Conservation (phyloP, 306 rosid genomes). For the Rubus parviflorus region DNA sequence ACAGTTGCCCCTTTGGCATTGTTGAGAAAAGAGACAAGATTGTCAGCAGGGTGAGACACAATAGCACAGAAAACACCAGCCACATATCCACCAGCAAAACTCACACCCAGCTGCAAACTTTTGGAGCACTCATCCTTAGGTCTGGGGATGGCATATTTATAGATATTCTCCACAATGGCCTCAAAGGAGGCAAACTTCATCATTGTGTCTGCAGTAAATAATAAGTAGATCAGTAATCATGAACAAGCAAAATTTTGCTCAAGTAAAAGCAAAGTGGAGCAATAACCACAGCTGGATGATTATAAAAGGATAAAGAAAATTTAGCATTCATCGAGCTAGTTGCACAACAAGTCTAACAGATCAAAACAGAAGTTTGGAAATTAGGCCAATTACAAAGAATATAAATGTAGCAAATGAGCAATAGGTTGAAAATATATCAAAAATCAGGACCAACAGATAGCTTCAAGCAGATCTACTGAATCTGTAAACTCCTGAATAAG, state of each 20-base stretch:
- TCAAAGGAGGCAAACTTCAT: constrained; percentile 97
- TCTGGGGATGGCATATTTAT: constrained; percentile 68
- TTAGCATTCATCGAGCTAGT: neutral
- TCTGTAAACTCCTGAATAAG: neutral
- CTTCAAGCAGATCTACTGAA: neutral
- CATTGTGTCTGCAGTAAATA: constrained; percentile 74
- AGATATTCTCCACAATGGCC: constrained; percentile 76
- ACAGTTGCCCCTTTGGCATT: constrained; percentile 96
- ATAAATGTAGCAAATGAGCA: neutral
- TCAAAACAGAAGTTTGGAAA: neutral
- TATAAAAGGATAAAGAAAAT: neutral
- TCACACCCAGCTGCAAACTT: constrained; percentile 80
- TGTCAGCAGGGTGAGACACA: constrained; percentile 98
- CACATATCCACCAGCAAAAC: constrained; percentile 91
- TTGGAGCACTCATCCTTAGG: constrained; percentile 92
- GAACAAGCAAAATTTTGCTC: neutral
- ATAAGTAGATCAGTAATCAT: neutral
- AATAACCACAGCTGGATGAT: neutral
- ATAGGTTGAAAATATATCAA: neutral
- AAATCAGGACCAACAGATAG: neutral
- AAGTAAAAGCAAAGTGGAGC: neutral
- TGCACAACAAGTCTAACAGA: neutral
- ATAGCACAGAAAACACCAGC: constrained; percentile 96
- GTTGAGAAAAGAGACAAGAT: constrained; percentile 94
- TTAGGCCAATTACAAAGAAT: neutral